Evolutionary conservation across 2,329 filamentous ascomycete genomes (phyloP), one percentile per base, ranked within the genome.

Genomic region (Xylariomycetidae sp.): DNA sequence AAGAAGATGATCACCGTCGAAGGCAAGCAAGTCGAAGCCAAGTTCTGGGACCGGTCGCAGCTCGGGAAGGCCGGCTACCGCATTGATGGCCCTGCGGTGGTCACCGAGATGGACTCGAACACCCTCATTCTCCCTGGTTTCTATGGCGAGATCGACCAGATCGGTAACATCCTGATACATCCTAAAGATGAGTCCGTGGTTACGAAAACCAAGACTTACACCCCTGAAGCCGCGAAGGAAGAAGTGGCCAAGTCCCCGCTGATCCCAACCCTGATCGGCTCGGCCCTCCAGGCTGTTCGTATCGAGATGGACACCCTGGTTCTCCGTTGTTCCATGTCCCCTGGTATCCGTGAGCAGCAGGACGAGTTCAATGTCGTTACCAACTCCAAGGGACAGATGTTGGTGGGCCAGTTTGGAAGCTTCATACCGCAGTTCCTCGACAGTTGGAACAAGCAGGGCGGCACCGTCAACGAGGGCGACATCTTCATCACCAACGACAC

Each of bases 341-440:
- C 67, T 1, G 65, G 64, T 0, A 70, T 70, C 25, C 57, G 67
- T 13, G 67, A 70, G 31, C 66, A 70, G 30, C 67, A 70, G 39
- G 67, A 71, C 18, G 67, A 70, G 38, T 71, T 70, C 50, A 71
- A 71, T 19, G 66, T 70, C n/a, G 67, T 70, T 31, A 70, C 67
- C 4, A 65, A 68, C 25, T 53, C 55, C 1, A 48, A 57, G 2
- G 67, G 67, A 4, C 59, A 70, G 39, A 72, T 72, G 66, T 56
- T 72, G 0, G 67, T 67, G 6, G 67, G 67, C 0, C 67, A 72
- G 30, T 70, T 71, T 22, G 67, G 66, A 3, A 67, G 63, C 39
- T 70, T 70, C 40, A 69, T 70, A 38, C 57, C 57, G 1, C 57
- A 65, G 25, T 70, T 72, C 33, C 44, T 71, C n/a, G 45, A 58